Percentiles rank a stretch among this genome's conserved stretches.
Conservation (phyloP, 768 basidiomycete genomes). For the Hortiboletus flavorubellus region DNA sequence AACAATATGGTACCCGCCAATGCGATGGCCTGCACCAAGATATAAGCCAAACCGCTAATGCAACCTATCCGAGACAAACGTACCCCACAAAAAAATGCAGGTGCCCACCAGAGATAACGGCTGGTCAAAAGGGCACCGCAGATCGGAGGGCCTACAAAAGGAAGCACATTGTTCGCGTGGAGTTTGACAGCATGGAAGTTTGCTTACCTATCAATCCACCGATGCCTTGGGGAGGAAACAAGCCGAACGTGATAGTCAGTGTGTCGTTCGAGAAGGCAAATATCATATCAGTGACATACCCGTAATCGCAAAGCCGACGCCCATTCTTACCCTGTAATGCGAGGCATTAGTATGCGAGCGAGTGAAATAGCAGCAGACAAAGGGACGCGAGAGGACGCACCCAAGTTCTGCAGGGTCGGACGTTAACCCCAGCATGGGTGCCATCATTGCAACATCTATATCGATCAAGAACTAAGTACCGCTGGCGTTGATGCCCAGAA, state of each 20-base stretch:
- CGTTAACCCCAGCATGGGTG: slow-evolving; percentile 45
- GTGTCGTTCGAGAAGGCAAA: not conserved
- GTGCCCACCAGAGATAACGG: slow-evolving; percentile 54
- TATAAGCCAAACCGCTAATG: not conserved
- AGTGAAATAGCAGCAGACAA: not conserved
- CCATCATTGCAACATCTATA: slow-evolving; percentile 37
- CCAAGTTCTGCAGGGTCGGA: slow-evolving; percentile 51
- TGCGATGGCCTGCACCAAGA: slow-evolving; percentile 5
- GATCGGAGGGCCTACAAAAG: slow-evolving; percentile 47
- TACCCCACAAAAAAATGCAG: slow-evolving; percentile 50
- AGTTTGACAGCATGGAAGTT: not conserved
- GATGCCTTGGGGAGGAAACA: slow-evolving; percentile 13
- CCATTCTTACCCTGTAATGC: slow-evolving; percentile 36
- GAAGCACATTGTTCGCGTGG: not conserved
- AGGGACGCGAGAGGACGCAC: slow-evolving; percentile 12
- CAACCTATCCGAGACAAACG: not conserved
- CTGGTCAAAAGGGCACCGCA: slow-evolving; percentile 51
- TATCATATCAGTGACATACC: slow-evolving; percentile 24
- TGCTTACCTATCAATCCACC: slow-evolving; percentile 23
- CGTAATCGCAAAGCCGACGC: slow-evolving; percentile 45
- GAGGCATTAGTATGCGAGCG: no score
- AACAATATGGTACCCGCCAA: slow-evolving; percentile 7
- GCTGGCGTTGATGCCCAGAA: not conserved
- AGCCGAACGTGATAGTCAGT: no score
- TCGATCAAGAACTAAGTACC: not conserved